Conservation (phyloP, 345 rosid genomes). For the Zanthoxylum bungeanum region DNA sequence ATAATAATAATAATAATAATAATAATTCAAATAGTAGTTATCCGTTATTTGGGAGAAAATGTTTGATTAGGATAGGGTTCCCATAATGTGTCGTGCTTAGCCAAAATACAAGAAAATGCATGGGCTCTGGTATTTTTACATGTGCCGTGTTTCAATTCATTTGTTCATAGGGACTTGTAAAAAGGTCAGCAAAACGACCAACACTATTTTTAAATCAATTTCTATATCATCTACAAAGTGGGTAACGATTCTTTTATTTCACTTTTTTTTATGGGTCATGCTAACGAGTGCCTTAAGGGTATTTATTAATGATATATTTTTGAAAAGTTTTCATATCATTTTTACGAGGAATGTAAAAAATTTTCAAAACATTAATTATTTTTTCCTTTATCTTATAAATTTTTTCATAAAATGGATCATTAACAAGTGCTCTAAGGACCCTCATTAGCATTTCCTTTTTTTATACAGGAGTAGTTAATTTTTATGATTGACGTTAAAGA, state of each 20-base stretch:
- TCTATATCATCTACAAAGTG: neutral
- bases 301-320: too few species aligned
- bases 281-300: too few species aligned
- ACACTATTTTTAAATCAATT: too few species aligned
- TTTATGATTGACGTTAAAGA: neutral
- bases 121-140: neutral
- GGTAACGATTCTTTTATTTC: too few species aligned
- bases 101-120: constrained; percentile 2
- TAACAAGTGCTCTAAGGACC: too few species aligned
- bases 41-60: neutral
- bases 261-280: too few species aligned
- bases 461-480: neutral
- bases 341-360: too few species aligned
- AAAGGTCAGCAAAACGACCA: neutral
- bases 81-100: neutral
- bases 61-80: neutral
- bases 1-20: too few species aligned
- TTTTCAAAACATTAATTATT: too few species aligned
- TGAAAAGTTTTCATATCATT: too few species aligned
- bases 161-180: neutral
- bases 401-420: too few species aligned
- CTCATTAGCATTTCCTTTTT: neutral
- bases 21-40: neutral
- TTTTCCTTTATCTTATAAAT: too few species aligned
- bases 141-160: neutral